phyloP scores from a whole-genome alignment of 2,329 filamentous ascomycete genomes.

The Sclerotinia nivalis region DNA sequence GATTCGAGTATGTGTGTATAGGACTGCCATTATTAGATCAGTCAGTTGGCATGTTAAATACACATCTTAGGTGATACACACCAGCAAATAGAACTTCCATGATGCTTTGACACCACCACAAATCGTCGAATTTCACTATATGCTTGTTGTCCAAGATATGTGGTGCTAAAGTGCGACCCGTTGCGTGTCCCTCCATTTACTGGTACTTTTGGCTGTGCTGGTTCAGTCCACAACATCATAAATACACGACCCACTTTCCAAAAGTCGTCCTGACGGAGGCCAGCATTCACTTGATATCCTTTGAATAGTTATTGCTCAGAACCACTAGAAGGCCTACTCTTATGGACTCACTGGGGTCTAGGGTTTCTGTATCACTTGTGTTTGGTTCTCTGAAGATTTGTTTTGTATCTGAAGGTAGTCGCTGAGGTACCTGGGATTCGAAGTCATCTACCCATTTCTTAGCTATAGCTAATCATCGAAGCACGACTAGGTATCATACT shows the following conservation, averaged over 20 bases:
- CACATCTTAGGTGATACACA: neutral
- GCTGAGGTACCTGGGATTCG: neutral
- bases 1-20: conserved; percentile 33
- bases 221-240: conserved; percentile 37
- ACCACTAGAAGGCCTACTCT: neutral
- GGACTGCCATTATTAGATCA: conserved; percentile 20
- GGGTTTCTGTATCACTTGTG: neutral
- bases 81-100: conserved; percentile 35
- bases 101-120: conserved; percentile 30
- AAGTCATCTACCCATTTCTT: neutral
- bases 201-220: conserved; percentile 17
- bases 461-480: neutral
- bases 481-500: neutral
- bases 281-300: neutral
- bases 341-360: conserved; percentile 9
- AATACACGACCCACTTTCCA: conserved; percentile 36
- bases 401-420: neutral
- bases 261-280: conserved; percentile 6
- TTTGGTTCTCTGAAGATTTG: neutral
- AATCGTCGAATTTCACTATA: conserved; percentile 35
- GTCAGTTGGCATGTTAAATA: neutral
- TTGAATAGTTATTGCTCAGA: rapidly evolving
- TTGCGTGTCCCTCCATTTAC: conserved; percentile 20
- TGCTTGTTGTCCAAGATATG: conserved; percentile 25
- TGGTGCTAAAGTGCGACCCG: conserved; percentile 22